These are phyloP conservation scores for Colletotrichum siamense DNA, from an alignment of 2,329 filamentous ascomycete species.

Conservation along the genomic window DNA sequence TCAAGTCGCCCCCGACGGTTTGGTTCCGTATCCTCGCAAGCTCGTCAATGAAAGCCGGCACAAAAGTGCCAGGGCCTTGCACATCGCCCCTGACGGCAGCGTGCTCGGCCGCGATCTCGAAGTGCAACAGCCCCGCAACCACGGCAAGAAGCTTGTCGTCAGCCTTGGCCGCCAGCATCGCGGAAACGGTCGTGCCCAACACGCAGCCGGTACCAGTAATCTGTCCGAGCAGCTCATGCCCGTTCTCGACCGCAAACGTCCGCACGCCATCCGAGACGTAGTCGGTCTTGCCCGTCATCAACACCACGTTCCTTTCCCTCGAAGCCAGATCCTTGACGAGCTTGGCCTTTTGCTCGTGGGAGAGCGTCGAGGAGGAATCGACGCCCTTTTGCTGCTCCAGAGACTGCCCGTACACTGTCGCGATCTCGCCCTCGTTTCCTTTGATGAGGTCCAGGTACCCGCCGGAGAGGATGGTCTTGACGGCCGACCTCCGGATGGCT, in stretches of 20 bases:
- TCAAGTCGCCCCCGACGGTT: constrained; percentile 50
- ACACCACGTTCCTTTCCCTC: constrained; percentile 72
- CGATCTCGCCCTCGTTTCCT: constrained; percentile 90
- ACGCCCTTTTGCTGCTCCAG: constrained; percentile 77
- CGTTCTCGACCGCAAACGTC: constrained; percentile 75
- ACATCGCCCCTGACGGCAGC: constrained; percentile 71
- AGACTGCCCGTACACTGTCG: constrained; percentile 67
- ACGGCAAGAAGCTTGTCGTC: constrained; percentile 74
- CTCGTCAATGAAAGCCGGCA: constrained; percentile 84
- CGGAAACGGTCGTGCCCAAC: constrained; percentile 81
- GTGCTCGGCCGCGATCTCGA: constrained; percentile 74
- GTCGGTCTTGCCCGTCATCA: constrained; percentile 84
- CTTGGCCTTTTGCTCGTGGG: constrained; percentile 53
- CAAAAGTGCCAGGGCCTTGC: constrained; percentile 83
- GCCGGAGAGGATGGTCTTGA: constrained; percentile 71
- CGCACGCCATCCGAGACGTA: constrained; percentile 76
- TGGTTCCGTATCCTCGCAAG: constrained; percentile 56
- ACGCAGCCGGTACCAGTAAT: constrained; percentile 87
- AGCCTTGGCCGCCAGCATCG: constrained; percentile 69
- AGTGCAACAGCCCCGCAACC: constrained; percentile 76
- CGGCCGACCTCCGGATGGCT: constrained; percentile 69
- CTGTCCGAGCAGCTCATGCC: constrained; percentile 71
- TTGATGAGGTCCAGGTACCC: constrained; percentile 91
- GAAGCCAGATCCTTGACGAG: constrained; percentile 72
- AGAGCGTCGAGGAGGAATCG: constrained; percentile 68